phyloP scores from a whole-genome alignment of 164 flowering plant species.

The Aristolochia californica region DNA sequence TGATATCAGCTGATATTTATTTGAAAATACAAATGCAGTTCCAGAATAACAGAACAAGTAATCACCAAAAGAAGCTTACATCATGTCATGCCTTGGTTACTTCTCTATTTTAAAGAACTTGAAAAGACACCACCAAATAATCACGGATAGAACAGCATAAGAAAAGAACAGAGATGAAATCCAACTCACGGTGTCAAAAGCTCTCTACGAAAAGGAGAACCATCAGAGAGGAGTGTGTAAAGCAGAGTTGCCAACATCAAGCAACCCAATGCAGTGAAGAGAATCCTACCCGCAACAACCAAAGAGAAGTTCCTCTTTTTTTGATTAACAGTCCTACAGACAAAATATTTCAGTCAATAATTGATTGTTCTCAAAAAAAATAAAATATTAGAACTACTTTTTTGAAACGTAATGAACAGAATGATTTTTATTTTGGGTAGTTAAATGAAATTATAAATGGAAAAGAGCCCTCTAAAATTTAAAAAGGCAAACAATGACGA shows the following conservation, averaged over 20 bases:
- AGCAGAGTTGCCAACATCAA: conserved; percentile 60
- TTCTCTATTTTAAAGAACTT: neutral
- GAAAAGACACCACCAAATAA: neutral
- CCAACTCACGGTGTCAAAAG: conserved; percentile 60
- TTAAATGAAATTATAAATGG: no score
- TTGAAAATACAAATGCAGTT: neutral
- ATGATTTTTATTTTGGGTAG: no score
- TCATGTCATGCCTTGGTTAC: no score
- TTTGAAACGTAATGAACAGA: no score
- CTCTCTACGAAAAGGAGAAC: conserved; percentile 68
- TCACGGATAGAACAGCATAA: neutral
- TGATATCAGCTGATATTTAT: neutral
- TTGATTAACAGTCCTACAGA: conserved; percentile 27
- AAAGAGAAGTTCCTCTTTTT: conserved; percentile 20
- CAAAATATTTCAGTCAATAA: neutral
- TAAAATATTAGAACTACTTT: no score
- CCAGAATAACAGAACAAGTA: neutral
- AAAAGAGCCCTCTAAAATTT: no score
- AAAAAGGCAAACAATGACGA: no score
- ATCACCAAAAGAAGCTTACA: neutral
- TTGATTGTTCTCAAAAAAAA: no score
- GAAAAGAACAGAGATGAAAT: neutral
- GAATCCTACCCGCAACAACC: conserved; percentile 38
- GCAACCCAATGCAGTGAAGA: conserved; percentile 48
- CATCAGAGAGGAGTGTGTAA: conserved; percentile 61